phyloP scores from a whole-genome alignment of 345 rosid genomes.

The Salix koriyanagi region DNA sequence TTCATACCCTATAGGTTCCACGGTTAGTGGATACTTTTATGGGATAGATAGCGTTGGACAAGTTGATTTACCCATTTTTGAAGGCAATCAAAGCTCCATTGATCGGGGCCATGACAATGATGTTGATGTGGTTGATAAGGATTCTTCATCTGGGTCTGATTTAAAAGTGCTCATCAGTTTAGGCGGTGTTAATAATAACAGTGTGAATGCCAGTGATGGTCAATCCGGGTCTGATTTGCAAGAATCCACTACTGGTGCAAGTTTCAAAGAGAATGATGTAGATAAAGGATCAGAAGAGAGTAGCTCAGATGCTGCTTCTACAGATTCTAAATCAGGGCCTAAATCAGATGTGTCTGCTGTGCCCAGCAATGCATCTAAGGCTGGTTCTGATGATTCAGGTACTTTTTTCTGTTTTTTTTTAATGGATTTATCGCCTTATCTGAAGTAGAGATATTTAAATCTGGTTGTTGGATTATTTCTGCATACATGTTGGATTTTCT shows the following conservation, averaged over 20 bases:
- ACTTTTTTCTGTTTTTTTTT: not conserved
- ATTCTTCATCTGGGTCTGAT: constrained; percentile 22
- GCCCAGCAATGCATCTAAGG: constrained; percentile 18
- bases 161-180: constrained; percentile 7
- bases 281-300: constrained; percentile 25
- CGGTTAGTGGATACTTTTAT: constrained; percentile 54
- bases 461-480: constrained; percentile 1
- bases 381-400: constrained; percentile 50
- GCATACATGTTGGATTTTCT: not conserved
- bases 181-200: constrained; percentile 10
- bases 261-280: constrained; percentile 11
- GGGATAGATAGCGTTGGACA: constrained; percentile 40
- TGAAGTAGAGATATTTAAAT: not conserved
- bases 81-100: constrained; percentile 10
- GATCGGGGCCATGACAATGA: constrained; percentile 6
- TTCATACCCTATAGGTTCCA: constrained; percentile 53
- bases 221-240: constrained; percentile 9
- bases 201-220: constrained; percentile 2
- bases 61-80: constrained; percentile 24
- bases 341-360: constrained; percentile 11
- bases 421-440: constrained; percentile 2
- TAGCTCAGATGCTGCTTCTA: constrained; percentile 20
- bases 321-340: constrained; percentile 20
- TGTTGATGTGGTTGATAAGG: constrained; percentile 19
- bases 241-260: constrained; percentile 11